phyloP scores from a whole-genome alignment of 2,329 filamentous ascomycete species.

The Xylaria sp. region DNA sequence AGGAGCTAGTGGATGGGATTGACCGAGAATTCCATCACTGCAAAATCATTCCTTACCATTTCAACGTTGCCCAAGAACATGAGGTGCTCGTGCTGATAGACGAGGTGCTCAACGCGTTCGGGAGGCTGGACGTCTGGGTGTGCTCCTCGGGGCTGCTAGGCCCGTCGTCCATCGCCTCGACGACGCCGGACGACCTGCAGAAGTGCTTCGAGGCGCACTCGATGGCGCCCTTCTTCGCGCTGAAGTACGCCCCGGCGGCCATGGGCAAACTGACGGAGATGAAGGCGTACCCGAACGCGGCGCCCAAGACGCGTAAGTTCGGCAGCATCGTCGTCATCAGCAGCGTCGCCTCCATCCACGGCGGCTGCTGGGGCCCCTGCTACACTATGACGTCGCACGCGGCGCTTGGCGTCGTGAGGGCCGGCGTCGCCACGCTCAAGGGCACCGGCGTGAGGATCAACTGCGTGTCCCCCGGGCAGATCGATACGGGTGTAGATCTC shows the following conservation, averaged over 20 bases:
- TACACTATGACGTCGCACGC: slow-evolving; percentile 65
- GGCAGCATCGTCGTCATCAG: slow-evolving; percentile 65
- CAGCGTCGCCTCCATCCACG: slow-evolving; percentile 59
- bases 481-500: slow-evolving; percentile 46
- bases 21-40: slow-evolving; percentile 54
- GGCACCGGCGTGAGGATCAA: slow-evolving; percentile 63
- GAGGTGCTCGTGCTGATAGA: slow-evolving; percentile 64
- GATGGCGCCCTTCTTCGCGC: slow-evolving; percentile 65
- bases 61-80: slow-evolving; percentile 60
- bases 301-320: slow-evolving; percentile 62
- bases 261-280: slow-evolving; percentile 62
- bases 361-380: slow-evolving; percentile 61
- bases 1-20: slow-evolving; percentile 45
- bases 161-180: slow-evolving; percentile 58
- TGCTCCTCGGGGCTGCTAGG: slow-evolving; percentile 61
- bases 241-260: slow-evolving; percentile 66
- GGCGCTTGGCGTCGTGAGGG: slow-evolving; percentile 61
- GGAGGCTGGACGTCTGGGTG: slow-evolving; percentile 62
- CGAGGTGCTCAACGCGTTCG: slow-evolving; percentile 63
- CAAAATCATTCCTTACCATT: slow-evolving; percentile 64
- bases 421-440: slow-evolving; percentile 60
- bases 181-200: slow-evolving; percentile 57
- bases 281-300: slow-evolving; percentile 61
- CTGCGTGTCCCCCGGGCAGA: slow-evolving; percentile 47
- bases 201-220: slow-evolving; percentile 63